Conservation (phyloP, 768 basidiomycete species). For the Termitomyces sp. region DNA sequence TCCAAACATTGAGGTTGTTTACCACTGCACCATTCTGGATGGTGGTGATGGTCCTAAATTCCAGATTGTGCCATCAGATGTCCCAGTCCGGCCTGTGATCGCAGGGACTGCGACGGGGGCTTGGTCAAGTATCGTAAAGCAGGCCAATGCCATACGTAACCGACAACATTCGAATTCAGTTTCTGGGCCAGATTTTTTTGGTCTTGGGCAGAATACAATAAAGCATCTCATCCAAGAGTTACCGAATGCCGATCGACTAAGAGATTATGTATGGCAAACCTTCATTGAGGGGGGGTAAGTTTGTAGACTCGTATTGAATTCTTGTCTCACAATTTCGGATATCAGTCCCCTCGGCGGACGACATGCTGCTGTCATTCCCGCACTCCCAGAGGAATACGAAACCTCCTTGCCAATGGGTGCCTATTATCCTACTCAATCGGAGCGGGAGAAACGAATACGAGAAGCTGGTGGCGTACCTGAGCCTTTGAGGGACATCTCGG, state of each 20-base stretch:
- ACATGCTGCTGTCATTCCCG: constrained; percentile 78
- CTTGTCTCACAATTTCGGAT: neutral
- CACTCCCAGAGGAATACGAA: constrained; percentile 71
- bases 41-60: constrained; percentile 85
- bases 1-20: constrained; percentile 61
- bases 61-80: constrained; percentile 73
- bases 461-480: constrained; percentile 23
- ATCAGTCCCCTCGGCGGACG: constrained; percentile 71
- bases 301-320: constrained; percentile 11
- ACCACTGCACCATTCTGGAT: constrained; percentile 80
- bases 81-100: constrained; percentile 64
- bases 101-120: constrained; percentile 88
- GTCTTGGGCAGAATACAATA: constrained; percentile 82
- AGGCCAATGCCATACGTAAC: constrained; percentile 76
- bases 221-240: constrained; percentile 89
- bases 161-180: constrained; percentile 84
- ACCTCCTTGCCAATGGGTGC: constrained; percentile 40
- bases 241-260: constrained; percentile 61
- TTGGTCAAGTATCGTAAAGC: constrained; percentile 80
- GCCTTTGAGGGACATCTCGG: constrained; percentile 20
- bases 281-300: constrained; percentile 85
- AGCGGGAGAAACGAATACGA: constrained; percentile 27
- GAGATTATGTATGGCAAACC: constrained; percentile 84
- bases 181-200: constrained; percentile 87
- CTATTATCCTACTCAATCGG: constrained; percentile 33